Evolutionary conservation across 176 grass and related monocot species (phyloP), one percentile per base, ranked within the genome.

Genomic region (Oropetium thomaeum): DNA sequence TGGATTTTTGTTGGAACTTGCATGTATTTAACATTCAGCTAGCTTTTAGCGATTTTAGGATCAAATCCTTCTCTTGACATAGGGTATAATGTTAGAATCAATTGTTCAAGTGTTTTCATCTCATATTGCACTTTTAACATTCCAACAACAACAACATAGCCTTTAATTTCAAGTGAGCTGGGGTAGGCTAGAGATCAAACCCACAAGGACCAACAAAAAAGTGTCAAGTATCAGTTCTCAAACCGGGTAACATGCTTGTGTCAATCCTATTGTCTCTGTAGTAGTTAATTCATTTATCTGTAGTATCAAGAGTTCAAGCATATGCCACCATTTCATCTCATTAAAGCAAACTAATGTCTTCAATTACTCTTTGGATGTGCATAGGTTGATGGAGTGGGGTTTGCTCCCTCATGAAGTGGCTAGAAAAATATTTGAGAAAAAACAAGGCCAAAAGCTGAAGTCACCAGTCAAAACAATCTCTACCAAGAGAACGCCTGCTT

Each of bases 341-440:
- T 67, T 34, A 30, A 77, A 54, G 30, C 10, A 72, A 88, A 37
- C 22, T 61, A 42, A 68, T 74, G 51, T 79, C 15, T 69, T 83
- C 14, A 71, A 11, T 76, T 42, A 77, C 15, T 14, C 8, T 75
- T 82, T 79, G 25, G 35, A 27, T 81, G 69, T 68, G 19, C 16
- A 59, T 73, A 93, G 91, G 91, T 73, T 93, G 91, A 93, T 93
- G 91, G 91, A 93, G 63, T 93, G 91, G 91, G 91, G 87, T 25
- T 83, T 93, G 71, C 91, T 93, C 81, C 79, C 87, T 0, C 10
- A 59, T 40, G 70, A 85, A 63, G 85, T 73, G 73, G 87, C 91
- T 69, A 76, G 17, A 78, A 65, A 87, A 42, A 45, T 90, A 23
- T 70, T 83, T 60, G 66, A 64, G 60, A 90, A 85, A 74, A 90